Evolutionary conservation across 2,329 filamentous ascomycete species (phyloP).

Genomic region (Magnaporthiopsis rhizophila): DNA sequence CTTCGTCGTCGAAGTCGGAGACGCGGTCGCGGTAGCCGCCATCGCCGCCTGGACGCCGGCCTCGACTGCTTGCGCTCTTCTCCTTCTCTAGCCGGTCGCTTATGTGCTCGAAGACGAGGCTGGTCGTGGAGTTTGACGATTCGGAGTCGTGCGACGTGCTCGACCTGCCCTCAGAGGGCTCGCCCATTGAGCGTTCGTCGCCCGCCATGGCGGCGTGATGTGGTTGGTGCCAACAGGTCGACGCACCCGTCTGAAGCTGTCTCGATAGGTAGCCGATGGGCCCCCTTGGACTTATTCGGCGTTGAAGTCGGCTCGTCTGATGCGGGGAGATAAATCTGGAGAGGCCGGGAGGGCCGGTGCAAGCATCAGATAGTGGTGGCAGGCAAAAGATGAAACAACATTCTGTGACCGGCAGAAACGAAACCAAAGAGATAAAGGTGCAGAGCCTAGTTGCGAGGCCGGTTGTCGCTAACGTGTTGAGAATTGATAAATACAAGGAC

Average conservation of each 20-base stretch:
- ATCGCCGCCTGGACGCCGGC: neutral
- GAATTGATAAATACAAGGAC: neutral
- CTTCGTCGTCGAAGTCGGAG: conserved; percentile 35
- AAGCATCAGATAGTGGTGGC: neutral
- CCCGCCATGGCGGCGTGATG: conserved; percentile 3
- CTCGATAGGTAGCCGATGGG: neutral
- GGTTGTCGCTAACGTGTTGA: neutral
- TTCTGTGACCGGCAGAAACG: neutral
- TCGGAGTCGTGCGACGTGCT: conserved; percentile 49
- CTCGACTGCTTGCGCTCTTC: neutral
- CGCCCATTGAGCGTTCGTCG: neutral
- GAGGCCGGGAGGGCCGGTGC: neutral
- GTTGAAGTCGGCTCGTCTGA: neutral
- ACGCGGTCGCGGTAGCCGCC: conserved; percentile 19
- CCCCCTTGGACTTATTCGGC: neutral
- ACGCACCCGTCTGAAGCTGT: neutral
- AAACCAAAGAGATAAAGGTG: no score
- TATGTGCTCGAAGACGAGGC: conserved; percentile 71
- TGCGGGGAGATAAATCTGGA: neutral
- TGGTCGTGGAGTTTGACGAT: conserved; percentile 77
- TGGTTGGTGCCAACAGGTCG: neutral
- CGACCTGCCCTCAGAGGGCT: conserved; percentile 5
- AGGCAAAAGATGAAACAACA: neutral
- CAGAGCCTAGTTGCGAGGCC: no score
- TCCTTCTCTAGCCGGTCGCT: conserved; percentile 40